Conservation (phyloP, 371 early-diverging fungal genomes). For the Zancudomyces culisetae region DNA sequence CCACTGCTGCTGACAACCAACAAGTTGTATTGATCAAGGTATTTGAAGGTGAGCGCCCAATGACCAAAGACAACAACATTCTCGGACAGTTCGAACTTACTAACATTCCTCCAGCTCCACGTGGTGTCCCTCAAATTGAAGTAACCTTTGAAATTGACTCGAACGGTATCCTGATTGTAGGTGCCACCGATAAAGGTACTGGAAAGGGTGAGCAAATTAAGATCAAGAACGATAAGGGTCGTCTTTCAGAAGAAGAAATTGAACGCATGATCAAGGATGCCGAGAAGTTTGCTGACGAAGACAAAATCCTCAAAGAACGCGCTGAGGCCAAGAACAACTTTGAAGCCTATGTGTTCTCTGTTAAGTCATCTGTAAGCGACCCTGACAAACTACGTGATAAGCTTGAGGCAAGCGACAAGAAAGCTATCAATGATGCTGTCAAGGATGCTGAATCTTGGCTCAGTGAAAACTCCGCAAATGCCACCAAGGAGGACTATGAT, state of each 20-base stretch:
- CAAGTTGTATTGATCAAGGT: constrained; percentile 93
- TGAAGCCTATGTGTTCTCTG: constrained; percentile 79
- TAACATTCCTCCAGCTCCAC: constrained; percentile 87
- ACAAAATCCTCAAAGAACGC: constrained; percentile 68
- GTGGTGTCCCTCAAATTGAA: constrained; percentile 95
- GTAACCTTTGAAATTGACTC: constrained; percentile 95
- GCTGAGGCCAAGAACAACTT: constrained; percentile 78
- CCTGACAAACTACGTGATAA: constrained; percentile 79
- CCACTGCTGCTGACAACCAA: constrained; percentile 97
- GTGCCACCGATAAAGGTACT: constrained; percentile 90
- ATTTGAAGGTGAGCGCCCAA: constrained; percentile 93
- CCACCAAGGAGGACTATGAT: constrained; percentile 87
- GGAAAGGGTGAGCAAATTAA: constrained; percentile 89
- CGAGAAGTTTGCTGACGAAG: constrained; percentile 89
- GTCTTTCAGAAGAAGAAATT: constrained; percentile 90
- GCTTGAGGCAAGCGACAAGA: constrained; percentile 67
- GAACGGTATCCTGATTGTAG: constrained; percentile 93
- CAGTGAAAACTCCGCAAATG: constrained; percentile 59
- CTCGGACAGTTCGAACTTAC: constrained; percentile 92
- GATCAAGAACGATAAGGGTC: constrained; percentile 96
- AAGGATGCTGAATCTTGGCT: constrained; percentile 76
- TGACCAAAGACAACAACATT: constrained; percentile 92
- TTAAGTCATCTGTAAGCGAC: constrained; percentile 31
- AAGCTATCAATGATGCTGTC: constrained; percentile 55
- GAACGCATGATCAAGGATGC: constrained; percentile 93